These are phyloP conservation scores for Lotus japonicus DNA, from an alignment of 306 rosid genomes.

Conservation along the genomic window DNA sequence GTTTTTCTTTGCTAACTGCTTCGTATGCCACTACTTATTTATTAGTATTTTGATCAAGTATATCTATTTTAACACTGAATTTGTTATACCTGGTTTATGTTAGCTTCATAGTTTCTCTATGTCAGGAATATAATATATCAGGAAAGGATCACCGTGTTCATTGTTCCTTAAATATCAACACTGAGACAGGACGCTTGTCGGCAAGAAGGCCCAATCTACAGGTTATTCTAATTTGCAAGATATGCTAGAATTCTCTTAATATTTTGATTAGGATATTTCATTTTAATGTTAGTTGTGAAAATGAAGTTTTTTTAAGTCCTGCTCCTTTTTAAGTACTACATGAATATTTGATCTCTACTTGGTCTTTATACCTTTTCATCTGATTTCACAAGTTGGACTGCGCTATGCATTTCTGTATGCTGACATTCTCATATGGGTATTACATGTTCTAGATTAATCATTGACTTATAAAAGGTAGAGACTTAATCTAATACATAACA, in stretches of 20 bases:
- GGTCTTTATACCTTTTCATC: not conserved
- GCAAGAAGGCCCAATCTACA: constrained; percentile 97
- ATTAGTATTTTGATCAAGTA: not conserved
- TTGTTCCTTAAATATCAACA: constrained; percentile 88
- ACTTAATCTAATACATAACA: constrained; percentile 7
- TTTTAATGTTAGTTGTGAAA: constrained; percentile 11
- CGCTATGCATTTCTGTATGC: not conserved
- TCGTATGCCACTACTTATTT: not conserved
- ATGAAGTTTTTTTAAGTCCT: not conserved
- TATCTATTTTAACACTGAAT: not conserved
- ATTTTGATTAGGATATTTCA: constrained; percentile 11
- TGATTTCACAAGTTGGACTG: not conserved
- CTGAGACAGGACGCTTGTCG: constrained; percentile 90
- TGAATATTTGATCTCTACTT: not conserved
- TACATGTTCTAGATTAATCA: not conserved
- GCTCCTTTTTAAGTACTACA: not conserved
- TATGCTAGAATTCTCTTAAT: not conserved
- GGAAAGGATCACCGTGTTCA: constrained; percentile 81
- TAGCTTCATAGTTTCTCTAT: constrained; percentile 21
- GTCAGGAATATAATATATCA: constrained; percentile 76
- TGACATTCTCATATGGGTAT: not conserved
- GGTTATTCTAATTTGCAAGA: constrained; percentile 40
- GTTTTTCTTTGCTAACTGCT: not conserved
- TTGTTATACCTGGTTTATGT: not conserved
- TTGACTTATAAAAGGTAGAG: not conserved